These are phyloP conservation scores for Asterophora lycoperdoides DNA, from an alignment of 768 basidiomycete genomes.

Conservation along the genomic window DNA sequence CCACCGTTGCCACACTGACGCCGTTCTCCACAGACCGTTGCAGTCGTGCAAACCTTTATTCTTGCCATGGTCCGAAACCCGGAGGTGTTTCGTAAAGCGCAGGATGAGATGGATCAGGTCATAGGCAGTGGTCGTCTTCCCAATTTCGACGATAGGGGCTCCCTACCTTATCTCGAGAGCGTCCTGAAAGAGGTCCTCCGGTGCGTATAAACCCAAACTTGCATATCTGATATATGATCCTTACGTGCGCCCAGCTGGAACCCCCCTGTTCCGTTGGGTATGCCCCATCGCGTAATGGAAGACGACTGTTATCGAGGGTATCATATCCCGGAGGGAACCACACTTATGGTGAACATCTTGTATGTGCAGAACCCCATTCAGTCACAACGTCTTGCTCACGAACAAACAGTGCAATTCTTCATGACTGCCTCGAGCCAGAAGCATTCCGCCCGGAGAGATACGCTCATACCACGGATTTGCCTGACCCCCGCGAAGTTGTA, in stretches of 20 bases:
- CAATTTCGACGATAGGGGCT: slow-evolving; percentile 37
- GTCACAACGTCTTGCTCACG: background rate
- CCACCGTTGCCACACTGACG: background rate
- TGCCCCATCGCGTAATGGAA: slow-evolving; percentile 49
- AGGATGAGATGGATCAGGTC: slow-evolving; percentile 48
- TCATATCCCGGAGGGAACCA: slow-evolving; percentile 42
- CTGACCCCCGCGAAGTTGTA: slow-evolving; percentile 44
- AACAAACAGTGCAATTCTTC: slow-evolving; percentile 35
- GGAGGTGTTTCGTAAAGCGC: slow-evolving; percentile 42
- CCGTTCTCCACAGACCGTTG: slow-evolving; percentile 38
- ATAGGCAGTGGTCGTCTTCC: slow-evolving; percentile 45
- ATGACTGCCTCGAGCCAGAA: slow-evolving; percentile 42
- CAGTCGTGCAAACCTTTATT: slow-evolving; percentile 45
- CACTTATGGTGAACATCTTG: slow-evolving; percentile 41
- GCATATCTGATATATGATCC: slow-evolving; percentile 1
- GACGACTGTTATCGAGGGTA: slow-evolving; percentile 47
- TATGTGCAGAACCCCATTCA: slow-evolving; percentile 19
- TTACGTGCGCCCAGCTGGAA: slow-evolving; percentile 36
- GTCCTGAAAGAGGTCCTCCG: slow-evolving; percentile 45
- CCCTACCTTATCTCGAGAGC: slow-evolving; percentile 45
- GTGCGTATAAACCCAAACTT: slow-evolving; percentile 22
- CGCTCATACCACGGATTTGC: slow-evolving; percentile 31
- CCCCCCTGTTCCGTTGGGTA: slow-evolving; percentile 44
- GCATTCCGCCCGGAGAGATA: slow-evolving; percentile 50
- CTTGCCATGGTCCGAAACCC: slow-evolving; percentile 55